Base-by-base conservation (phyloP, 2,329 filamentous ascomycete genomes). In the Colletotrichum falcatum region DNA sequence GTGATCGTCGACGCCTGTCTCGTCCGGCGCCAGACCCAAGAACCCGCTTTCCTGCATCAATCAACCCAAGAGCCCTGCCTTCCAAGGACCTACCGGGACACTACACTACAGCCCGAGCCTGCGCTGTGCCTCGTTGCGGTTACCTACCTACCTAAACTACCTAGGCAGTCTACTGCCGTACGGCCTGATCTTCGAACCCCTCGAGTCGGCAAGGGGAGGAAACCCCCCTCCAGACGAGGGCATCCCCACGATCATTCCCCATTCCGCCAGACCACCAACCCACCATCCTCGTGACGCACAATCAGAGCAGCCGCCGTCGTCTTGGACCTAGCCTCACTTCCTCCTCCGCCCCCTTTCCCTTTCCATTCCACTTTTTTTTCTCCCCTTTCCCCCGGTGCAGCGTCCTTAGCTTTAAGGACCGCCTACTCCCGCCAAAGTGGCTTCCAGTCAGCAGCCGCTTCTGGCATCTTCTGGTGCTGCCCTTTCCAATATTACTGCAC, bases 391-490 rank as follows among this genome's bases (percentile, higher is more conserved):
- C 66, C 64, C 51, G 58, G 56, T 59, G 33, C 63, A 54, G 72
- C 72, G 72, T 73, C 72, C 72, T 73, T 73, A 70, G 67, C 64
- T 73, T 66, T 71, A 73, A 73, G 72, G 72, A 74, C 73, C 65
- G 66, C 68, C 68, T 70, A 75, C 74, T 74, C 75, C 79, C 82
- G 83, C 81, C 86, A 90, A 89, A 81, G 87, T 90, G 88, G 88
- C 87, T 89, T 89, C 88, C 79, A 81, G 82, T 81, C 83, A 86
- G 81, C 82, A 86, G 81, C 82, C 81, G 79, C 78, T 83, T 78
- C 83, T 85, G 87, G 88, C 87, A 87, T 89, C 88, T 78, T 84
- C 86, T 80, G 88, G 88, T 89, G 89, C 87, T 82, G 89, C 87
- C 82, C 80, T 89, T 78, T 86, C 86, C 83, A 89, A 87, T 82